Percentiles rank a stretch among this genome's conserved stretches.
Conservation (phyloP, 208 protist species). For the Trypanosoma theileri region DNA sequence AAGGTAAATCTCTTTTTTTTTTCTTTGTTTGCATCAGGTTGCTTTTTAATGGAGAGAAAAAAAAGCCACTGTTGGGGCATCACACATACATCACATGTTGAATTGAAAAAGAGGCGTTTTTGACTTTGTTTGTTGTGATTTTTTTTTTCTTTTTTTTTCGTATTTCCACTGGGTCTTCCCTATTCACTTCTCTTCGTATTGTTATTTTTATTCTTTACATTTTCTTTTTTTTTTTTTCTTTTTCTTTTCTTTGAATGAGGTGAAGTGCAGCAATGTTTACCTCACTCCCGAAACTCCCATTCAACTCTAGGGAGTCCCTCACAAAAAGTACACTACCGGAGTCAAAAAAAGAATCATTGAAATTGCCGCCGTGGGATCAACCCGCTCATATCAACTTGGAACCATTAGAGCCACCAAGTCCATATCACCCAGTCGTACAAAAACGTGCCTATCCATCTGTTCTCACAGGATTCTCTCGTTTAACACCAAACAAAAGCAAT, state of each 20-base stretch:
- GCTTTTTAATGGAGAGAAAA: too few species aligned
- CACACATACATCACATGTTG: too few species aligned
- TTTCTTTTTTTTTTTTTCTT: slow-evolving; percentile 25
- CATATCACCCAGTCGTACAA: slow-evolving; percentile 46
- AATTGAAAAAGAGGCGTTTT: too few species aligned
- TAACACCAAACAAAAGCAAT: not conserved
- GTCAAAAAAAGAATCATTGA: not conserved
- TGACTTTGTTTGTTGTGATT: not conserved
- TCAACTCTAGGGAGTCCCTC: not conserved
- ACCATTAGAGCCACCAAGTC: slow-evolving; percentile 57
- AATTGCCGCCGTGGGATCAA: slow-evolving; percentile 28
- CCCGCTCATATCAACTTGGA: slow-evolving; percentile 20
- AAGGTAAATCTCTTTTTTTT: too few species aligned
- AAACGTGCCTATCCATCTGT: slow-evolving; percentile 28
- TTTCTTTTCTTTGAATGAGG: slow-evolving; percentile 9
- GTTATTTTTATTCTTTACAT: slow-evolving; percentile 13
- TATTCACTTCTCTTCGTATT: not conserved
- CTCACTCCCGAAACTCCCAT: not conserved
- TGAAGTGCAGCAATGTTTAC: not conserved
- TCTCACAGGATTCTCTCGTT: slow-evolving; percentile 26
- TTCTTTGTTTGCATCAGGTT: too few species aligned
- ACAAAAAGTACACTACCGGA: not conserved
- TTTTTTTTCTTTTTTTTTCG: slow-evolving; percentile 9
- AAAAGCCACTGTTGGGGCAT: too few species aligned
- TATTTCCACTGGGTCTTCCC: not conserved